These are phyloP conservation scores for Metschnikowia kofuensis DNA, from an alignment of 805 yeast species.

Conservation along the genomic window DNA sequence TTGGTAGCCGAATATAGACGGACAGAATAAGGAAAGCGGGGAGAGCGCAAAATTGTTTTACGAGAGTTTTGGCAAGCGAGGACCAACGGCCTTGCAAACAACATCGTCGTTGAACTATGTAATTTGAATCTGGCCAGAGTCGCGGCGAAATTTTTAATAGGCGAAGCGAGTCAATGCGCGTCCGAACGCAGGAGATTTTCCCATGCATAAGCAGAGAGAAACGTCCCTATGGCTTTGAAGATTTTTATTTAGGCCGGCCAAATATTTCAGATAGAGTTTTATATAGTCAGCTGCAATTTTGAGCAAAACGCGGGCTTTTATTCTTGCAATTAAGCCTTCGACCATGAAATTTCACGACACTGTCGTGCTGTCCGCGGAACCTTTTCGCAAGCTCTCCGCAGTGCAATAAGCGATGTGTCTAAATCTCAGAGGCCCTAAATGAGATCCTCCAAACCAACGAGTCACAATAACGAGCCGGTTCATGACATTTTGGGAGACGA, in stretches of 20 bases:
- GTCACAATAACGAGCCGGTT: slow-evolving; percentile 67
- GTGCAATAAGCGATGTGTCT: slow-evolving; percentile 61
- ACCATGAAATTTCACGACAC: too few species aligned
- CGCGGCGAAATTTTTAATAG: slow-evolving; percentile 1
- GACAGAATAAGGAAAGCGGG: neutral
- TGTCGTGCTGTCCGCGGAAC: neutral
- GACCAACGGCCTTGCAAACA: slow-evolving; percentile 1
- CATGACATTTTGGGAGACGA: slow-evolving; percentile 46
- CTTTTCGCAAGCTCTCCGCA: slow-evolving; percentile 42
- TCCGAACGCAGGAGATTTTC: slow-evolving; percentile 3
- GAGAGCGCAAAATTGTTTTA: neutral
- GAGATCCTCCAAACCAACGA: slow-evolving; percentile 81
- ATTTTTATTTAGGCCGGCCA: neutral
- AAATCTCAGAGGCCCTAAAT: slow-evolving; percentile 69
- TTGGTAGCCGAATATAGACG: slow-evolving; percentile 25
- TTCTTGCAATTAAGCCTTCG: too few species aligned
- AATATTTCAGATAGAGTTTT: too few species aligned
- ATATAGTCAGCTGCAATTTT: too few species aligned
- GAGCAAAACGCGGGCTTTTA: too few species aligned
- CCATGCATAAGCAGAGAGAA: neutral
- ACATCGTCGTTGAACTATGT: slow-evolving; percentile 1
- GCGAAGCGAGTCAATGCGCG: slow-evolving; percentile 9
- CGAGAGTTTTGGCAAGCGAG: slow-evolving; percentile 1
- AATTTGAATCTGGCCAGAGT: neutral
- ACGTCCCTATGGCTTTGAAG: neutral